Evolutionary conservation across 805 yeast genomes (phyloP).

Genomic region (Middelhovenomyces tepae): DNA sequence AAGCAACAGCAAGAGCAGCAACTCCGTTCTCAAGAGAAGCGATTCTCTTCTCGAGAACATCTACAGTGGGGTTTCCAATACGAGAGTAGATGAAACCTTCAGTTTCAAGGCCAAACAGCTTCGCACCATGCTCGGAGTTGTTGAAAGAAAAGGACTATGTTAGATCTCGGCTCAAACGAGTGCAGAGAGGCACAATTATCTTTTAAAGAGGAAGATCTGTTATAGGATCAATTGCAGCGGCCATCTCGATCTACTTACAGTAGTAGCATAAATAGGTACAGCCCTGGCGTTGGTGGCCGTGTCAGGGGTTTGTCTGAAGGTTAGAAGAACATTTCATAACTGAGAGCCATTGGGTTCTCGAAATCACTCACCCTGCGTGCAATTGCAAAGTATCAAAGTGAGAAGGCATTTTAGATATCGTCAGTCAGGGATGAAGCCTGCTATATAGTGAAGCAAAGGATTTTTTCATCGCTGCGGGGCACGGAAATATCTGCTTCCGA

Average conservation of each 20-base stretch:
- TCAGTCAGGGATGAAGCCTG: no score
- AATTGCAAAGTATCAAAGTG: constrained; percentile 87
- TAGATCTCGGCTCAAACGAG: no score
- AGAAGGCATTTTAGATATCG: constrained; percentile 20
- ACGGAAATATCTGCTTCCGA: no score
- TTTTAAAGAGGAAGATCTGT: no score
- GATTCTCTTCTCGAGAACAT: constrained; percentile 82
- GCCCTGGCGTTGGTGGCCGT: constrained; percentile 68
- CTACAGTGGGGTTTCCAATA: constrained; percentile 86
- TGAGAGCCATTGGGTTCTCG: background rate
- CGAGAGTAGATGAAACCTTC: constrained; percentile 86
- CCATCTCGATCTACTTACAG: no score
- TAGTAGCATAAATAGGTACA: constrained; percentile 85
- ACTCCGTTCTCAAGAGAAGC: constrained; percentile 91
- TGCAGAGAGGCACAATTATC: no score
- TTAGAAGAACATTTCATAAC: no score
- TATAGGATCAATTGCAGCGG: no score
- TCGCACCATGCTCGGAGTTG: constrained; percentile 87
- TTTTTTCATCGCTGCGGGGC: no score
- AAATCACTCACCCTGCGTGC: constrained; percentile 63
- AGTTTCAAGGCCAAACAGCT: constrained; percentile 73
- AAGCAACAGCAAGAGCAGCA: constrained; percentile 79
- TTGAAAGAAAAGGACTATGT: constrained; percentile 85
- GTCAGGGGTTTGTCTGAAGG: constrained; percentile 28
- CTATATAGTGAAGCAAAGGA: no score